These are phyloP conservation scores for Jasminum sambac DNA, from an alignment of 257 asterid species.

Conservation along the genomic window DNA sequence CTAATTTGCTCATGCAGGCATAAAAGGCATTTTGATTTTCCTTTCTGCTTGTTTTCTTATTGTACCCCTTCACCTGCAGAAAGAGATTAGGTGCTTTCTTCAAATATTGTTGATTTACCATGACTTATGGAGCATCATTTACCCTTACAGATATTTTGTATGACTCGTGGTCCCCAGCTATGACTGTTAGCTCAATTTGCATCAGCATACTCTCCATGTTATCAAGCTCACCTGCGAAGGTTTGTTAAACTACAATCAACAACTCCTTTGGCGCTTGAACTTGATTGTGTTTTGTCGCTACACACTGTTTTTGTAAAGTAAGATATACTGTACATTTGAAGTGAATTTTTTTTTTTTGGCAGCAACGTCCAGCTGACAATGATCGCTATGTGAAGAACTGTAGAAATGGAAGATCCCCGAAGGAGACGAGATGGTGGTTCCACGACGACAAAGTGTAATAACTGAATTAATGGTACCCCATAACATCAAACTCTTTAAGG, in stretches of 20 bases:
- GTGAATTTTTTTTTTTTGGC: slow-evolving; percentile 22
- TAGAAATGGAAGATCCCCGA: slow-evolving; percentile 87
- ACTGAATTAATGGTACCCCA: slow-evolving; percentile 25
- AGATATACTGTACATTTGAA: background rate
- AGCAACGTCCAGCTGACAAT: slow-evolving; percentile 96
- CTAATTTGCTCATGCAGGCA: background rate
- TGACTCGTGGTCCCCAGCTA: slow-evolving; percentile 99
- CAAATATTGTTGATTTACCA: background rate
- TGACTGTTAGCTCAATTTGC: slow-evolving; percentile 96
- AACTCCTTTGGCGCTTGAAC: background rate
- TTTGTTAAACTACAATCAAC: slow-evolving; percentile 16
- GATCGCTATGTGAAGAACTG: slow-evolving; percentile 98
- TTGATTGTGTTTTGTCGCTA: background rate
- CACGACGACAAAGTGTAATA: slow-evolving; percentile 95
- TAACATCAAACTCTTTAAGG: slow-evolving; percentile 27
- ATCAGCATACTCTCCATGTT: slow-evolving; percentile 97
- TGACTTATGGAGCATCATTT: background rate
- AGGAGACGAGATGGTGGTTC: slow-evolving; percentile 99
- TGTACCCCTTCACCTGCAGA: background rate
- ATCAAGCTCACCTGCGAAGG: slow-evolving; percentile 95
- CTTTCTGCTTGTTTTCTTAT: slow-evolving; percentile 8
- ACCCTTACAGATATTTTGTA: slow-evolving; percentile 70
- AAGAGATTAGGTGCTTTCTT: background rate
- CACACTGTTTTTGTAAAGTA: no score
- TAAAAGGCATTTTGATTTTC: background rate